Base-by-base conservation (phyloP, 1,284 basidiomycete genomes). In the Gymnopus androsaceus region DNA sequence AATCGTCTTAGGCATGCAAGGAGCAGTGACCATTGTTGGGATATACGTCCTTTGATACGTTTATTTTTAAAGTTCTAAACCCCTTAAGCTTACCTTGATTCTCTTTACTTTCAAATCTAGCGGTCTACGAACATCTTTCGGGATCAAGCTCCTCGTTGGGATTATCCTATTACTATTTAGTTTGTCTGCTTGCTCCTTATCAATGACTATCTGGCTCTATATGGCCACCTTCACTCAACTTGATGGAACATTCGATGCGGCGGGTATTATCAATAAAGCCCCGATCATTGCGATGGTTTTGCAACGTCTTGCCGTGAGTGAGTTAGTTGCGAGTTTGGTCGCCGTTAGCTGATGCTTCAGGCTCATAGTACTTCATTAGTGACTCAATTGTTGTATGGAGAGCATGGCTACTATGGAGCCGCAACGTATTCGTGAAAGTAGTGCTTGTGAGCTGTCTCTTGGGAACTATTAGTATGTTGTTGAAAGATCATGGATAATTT, bases 301-400 rank as follows among this genome's bases (percentile, higher is more conserved):
- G 8, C 38, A 41, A 21, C 38, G 38, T 17, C 8, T 41, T 41
- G n/a, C 38, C 8, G 38, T 41, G 38, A 41, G 38, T 21, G 15
- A 6, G 14, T 33, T 33, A 6, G 14, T 7, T 33, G 31, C 31
- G 6, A 6, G 31, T 33, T 7, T 33, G 14, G 7, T 33, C 14
- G 14, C 31, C 7, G 7, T 33, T 33, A n/a, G n/a, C n/a, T n/a
- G n/a, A n/a, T n/a, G n/a, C n/a, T n/a, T n/a, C n/a, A n/a, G n/a
- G n/a, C 23, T 42, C 11, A 33, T 19, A 42, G 40, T 42, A 42
- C 21, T 42, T 42, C 23, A 42, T 42, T 21, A 42, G 40, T 14
- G 40, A 42, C 23, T 19, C 40, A 42, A 19, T 42, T 21, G 49
- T 51, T 9, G 49, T 40, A 25, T 51, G 49, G 49, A 51, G 49